These are phyloP conservation scores for Penicillium crustosum DNA, from an alignment of 2,329 filamentous ascomycete genomes.

Conservation along the genomic window DNA sequence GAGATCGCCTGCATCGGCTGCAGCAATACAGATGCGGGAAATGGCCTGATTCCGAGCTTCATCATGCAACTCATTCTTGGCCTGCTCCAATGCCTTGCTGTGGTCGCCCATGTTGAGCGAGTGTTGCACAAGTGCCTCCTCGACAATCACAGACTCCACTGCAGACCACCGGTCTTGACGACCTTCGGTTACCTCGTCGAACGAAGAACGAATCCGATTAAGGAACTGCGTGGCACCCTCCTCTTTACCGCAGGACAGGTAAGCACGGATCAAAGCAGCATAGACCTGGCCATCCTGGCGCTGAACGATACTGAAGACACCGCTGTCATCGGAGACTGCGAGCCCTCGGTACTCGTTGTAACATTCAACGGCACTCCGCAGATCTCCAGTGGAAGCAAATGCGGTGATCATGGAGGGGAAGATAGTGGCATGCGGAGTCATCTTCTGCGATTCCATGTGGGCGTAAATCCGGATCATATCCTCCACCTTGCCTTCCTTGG, in stretches of 20 bases:
- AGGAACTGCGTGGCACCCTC: constrained; percentile 84
- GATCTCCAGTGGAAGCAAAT: constrained; percentile 76
- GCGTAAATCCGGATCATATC: constrained; percentile 90
- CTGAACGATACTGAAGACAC: constrained; percentile 65
- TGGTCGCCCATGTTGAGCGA: constrained; percentile 70
- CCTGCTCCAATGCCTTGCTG: constrained; percentile 71
- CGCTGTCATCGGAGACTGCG: constrained; percentile 79
- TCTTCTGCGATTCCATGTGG: constrained; percentile 80
- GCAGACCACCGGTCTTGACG: constrained; percentile 60
- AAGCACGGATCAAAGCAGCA: constrained; percentile 86
- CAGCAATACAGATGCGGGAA: constrained; percentile 69
- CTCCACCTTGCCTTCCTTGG: constrained; percentile 72
- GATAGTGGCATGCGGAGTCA: constrained; percentile 73
- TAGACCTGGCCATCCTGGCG: constrained; percentile 84
- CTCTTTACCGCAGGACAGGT: constrained; percentile 75
- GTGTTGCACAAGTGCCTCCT: constrained; percentile 75
- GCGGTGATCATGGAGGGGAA: constrained; percentile 96
- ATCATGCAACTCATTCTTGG: constrained; percentile 59
- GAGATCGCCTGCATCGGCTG: constrained; percentile 76
- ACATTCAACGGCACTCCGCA: constrained; percentile 85
- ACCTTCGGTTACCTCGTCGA: constrained; percentile 47
- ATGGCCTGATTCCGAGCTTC: constrained; percentile 63
- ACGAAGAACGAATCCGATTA: constrained; percentile 67
- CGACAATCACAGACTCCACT: constrained; percentile 70
- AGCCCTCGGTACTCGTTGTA: constrained; percentile 92